Base-by-base conservation (phyloP, 2,329 filamentous ascomycete species). In the Leptographium galeiforme region DNA sequence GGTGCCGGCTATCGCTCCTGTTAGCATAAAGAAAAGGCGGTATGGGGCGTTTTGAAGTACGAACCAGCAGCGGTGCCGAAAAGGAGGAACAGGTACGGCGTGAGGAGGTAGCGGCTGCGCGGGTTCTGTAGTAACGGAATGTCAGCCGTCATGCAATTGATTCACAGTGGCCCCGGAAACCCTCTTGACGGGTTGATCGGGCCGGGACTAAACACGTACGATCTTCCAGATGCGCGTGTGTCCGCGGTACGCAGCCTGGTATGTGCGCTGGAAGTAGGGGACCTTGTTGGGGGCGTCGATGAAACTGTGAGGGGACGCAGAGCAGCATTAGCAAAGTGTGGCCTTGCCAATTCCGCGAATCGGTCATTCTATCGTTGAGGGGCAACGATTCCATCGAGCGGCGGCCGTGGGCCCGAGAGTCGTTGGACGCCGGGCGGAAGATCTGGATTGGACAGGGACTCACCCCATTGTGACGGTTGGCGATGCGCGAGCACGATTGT, bases 251-350 rank as follows among this genome's bases (percentile, higher is more conserved):
- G 87, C 82, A 60, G 77, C 73, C 74, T 89, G 86, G 75, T 87
- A 89, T 62, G 79, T 71, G 65, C 79, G 76, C 77, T 91, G 87
- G 73, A 85, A 77, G 66, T 85, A 64, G 54, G 85, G 84, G 63
- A 90, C 86, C 64, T 77, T 79, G 79, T 91, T 91, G 68, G 79
- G 77, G 69, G 83, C 82, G 78, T 87, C 74, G 73, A 89, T 61
- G 66, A 83, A 64, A 65, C 78, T 79, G 61, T 54, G 55, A 41
- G 45, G 36, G 16, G 32, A 19, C 14, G 32, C 32, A 36, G 32
- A 48, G 38, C 53, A 52, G 45, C 57, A 57, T 69, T 61, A 67
- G 65, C 60, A 60, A 52, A 19, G 18, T 32, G 25, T 43, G 19
- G 19, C 50, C 19, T 33, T 14, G 25, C 11, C 12, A 4, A 30